These are phyloP conservation scores for Mycena pura DNA, from an alignment of 768 basidiomycete genomes.

Conservation along the genomic window DNA sequence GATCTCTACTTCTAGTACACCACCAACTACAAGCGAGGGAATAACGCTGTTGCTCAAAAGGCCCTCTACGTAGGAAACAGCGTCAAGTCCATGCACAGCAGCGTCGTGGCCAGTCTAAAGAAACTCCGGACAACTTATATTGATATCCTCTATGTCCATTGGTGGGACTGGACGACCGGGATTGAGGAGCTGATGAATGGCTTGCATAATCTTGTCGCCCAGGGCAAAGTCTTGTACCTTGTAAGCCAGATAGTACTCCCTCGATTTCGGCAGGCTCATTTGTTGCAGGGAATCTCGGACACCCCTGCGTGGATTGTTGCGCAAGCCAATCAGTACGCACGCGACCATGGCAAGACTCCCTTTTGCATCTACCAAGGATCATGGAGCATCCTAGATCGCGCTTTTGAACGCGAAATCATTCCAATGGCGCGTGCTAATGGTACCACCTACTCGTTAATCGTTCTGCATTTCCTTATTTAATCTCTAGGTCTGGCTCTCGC, in stretches of 20 bases:
- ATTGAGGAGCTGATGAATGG: conserved; percentile 64
- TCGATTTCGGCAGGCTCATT: neutral
- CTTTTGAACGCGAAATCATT: conserved; percentile 16
- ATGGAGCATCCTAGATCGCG: conserved; percentile 12
- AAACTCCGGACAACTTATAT: conserved; percentile 54
- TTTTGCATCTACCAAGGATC: conserved; percentile 8
- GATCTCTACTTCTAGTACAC: conserved; percentile 23
- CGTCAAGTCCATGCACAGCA: conserved; percentile 46
- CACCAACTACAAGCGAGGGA: conserved; percentile 29
- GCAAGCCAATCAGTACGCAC: conserved; percentile 12
- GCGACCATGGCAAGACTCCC: conserved; percentile 1
- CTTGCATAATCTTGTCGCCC: conserved; percentile 55
- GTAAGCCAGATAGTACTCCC: conserved; percentile 28
- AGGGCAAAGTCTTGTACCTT: conserved; percentile 57
- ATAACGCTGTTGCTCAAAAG: conserved; percentile 26
- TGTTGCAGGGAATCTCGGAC: conserved; percentile 2
- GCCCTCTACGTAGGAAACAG: conserved; percentile 49
- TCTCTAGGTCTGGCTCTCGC: conserved; percentile 5
- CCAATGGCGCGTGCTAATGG: conserved; percentile 15
- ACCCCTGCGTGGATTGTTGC: conserved; percentile 13
- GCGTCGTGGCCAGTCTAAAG: conserved; percentile 50
- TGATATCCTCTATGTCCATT: conserved; percentile 54
- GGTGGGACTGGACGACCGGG: conserved; percentile 59
- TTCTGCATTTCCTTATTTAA: neutral
- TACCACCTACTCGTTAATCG: neutral